These are phyloP conservation scores for Suillus placidus DNA, from an alignment of 768 basidiomycete species.

Conservation along the genomic window DNA sequence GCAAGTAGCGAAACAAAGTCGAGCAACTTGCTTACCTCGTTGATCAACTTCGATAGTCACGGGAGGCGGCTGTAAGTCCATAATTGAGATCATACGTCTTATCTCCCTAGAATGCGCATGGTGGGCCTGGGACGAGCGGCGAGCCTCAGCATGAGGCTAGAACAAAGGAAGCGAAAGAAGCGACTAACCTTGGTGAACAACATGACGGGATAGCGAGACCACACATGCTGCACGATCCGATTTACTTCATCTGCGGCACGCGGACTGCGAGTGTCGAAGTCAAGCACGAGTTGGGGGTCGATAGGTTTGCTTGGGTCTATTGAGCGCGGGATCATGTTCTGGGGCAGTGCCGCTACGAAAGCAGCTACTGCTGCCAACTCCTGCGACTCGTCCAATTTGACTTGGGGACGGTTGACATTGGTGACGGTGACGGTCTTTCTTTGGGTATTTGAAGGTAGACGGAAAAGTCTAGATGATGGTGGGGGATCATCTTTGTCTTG, in stretches of 20 bases:
- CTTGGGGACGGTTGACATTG: slow-evolving; percentile 35
- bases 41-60: slow-evolving; percentile 73
- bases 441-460: slow-evolving; percentile 11
- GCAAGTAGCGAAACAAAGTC: not conserved
- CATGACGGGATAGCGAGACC: slow-evolving; percentile 74
- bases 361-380: slow-evolving; percentile 77
- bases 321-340: slow-evolving; percentile 70
- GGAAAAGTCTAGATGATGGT: slow-evolving; percentile 36
- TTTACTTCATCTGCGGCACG: slow-evolving; percentile 63
- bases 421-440: slow-evolving; percentile 19
- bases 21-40: slow-evolving; percentile 38
- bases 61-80: slow-evolving; percentile 64
- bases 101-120: slow-evolving; percentile 69
- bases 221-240: slow-evolving; percentile 63
- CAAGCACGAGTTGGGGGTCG: slow-evolving; percentile 80
- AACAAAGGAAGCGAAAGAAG: slow-evolving; percentile 13
- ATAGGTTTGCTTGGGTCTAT: slow-evolving; percentile 67
- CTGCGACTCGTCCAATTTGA: slow-evolving; percentile 53
- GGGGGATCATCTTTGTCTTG: slow-evolving; percentile 23
- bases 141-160: slow-evolving; percentile 14
- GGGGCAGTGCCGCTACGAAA: slow-evolving; percentile 72
- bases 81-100: slow-evolving; percentile 55
- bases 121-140: slow-evolving; percentile 46
- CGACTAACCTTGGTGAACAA: slow-evolving; percentile 67
- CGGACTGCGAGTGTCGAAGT: slow-evolving; percentile 75